Percentiles rank a stretch among this genome's conserved stretches.
These are phyloP conservation scores for Aspergillus sergii DNA, from an alignment of 2,329 filamentous ascomycete species.

Conservation along the genomic window DNA sequence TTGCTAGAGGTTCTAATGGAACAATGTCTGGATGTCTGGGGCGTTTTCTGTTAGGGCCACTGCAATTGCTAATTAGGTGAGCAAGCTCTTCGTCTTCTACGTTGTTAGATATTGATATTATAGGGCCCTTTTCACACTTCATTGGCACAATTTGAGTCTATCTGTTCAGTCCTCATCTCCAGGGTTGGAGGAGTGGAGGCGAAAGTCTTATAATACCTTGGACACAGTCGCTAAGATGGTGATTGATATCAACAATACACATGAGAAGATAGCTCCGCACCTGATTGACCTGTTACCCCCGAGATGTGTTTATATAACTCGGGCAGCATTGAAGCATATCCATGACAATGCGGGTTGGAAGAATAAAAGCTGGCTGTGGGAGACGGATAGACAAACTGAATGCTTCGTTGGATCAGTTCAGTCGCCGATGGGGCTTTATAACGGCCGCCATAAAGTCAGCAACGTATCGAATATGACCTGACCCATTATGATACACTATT, in stretches of 20 bases:
- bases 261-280: background rate
- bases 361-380: background rate
- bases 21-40: background rate
- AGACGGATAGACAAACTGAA: background rate
- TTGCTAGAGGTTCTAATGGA: conserved; percentile 8
- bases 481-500: background rate
- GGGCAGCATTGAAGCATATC: background rate
- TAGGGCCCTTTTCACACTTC: background rate
- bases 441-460: background rate
- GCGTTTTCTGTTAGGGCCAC: background rate
- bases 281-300: background rate
- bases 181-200: background rate
- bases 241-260: conserved; percentile 20
- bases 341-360: background rate
- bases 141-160: background rate
- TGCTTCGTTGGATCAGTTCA: background rate
- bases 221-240: conserved; percentile 27
- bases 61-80: background rate
- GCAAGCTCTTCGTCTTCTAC: background rate
- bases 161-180: background rate
- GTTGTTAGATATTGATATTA: background rate
- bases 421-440: background rate
- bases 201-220: conserved; percentile 19
- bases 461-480: background rate
- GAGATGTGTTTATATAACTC: background rate